A percentile compares a stretch with the other conserved stretches of the same genome.
phyloP scores from a whole-genome alignment of 257 asterid genomes.

The Nicotiana obtusifolia region DNA sequence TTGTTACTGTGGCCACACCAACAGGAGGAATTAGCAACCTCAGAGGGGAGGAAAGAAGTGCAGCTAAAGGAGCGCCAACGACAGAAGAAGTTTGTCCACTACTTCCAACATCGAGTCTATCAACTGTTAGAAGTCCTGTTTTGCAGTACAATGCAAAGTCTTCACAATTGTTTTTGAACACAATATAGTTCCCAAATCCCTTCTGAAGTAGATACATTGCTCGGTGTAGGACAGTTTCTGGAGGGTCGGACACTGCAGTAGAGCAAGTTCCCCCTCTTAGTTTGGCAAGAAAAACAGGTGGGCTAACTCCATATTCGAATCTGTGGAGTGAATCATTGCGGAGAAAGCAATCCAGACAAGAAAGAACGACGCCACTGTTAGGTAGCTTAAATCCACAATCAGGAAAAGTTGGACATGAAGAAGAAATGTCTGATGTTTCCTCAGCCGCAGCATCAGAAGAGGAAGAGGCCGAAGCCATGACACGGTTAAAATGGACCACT shows the following conservation, averaged over 20 bases:
- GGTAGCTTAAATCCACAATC: slow-evolving; percentile 89
- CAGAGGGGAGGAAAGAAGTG: slow-evolving; percentile 78
- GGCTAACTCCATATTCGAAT: slow-evolving; percentile 65
- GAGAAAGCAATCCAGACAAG: slow-evolving; percentile 90
- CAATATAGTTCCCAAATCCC: slow-evolving; percentile 75
- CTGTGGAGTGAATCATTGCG: slow-evolving; percentile 51
- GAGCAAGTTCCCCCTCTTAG: slow-evolving; percentile 94
- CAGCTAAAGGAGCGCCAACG: slow-evolving; percentile 88
- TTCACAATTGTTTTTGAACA: slow-evolving; percentile 87
- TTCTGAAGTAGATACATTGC: slow-evolving; percentile 81
- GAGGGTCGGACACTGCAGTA: slow-evolving; percentile 63
- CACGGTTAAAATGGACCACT: slow-evolving; percentile 78
- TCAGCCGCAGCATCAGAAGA: slow-evolving; percentile 22
- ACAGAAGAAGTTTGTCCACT: slow-evolving; percentile 88
- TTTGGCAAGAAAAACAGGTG: slow-evolving; percentile 67
- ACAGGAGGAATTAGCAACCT: slow-evolving; percentile 74
- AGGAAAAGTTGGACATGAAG: slow-evolving; percentile 58
- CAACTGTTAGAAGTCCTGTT: slow-evolving; percentile 74
- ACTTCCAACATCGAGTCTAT: slow-evolving; percentile 63
- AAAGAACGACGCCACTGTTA: slow-evolving; percentile 64
- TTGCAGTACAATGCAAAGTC: slow-evolving; percentile 89
- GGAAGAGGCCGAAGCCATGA: slow-evolving; percentile 12
- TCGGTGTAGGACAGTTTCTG: slow-evolving; percentile 51
- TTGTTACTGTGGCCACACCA: slow-evolving; percentile 75
- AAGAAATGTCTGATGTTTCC: slow-evolving; percentile 21